Conservation (phyloP, 2,329 filamentous ascomycete genomes). For the Colletotrichum acutatum region DNA sequence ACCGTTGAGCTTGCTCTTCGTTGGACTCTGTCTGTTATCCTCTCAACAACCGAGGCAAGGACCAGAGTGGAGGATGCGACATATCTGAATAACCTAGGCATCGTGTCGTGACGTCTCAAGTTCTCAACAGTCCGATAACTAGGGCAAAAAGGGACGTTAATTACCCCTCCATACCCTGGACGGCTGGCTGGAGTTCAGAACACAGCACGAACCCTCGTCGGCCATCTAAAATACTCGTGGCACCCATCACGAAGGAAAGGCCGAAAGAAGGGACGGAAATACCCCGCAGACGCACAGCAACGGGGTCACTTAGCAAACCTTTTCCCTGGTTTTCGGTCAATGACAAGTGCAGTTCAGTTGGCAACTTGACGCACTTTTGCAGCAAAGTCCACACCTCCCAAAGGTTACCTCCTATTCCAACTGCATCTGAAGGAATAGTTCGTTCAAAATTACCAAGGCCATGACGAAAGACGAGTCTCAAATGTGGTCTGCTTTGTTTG, state of each 20-base stretch:
- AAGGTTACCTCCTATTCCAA: not conserved
- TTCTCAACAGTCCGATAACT: not conserved
- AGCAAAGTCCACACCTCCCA: not conserved
- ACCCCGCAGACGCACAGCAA: slow-evolving; percentile 26
- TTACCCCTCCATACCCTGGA: not conserved
- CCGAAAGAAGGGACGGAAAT: slow-evolving; percentile 29
- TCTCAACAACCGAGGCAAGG: not conserved
- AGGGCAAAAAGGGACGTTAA: not conserved
- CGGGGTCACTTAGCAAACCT: slow-evolving; percentile 18
- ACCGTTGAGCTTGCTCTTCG: not conserved
- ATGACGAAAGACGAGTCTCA: not conserved
- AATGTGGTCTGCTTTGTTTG: not conserved
- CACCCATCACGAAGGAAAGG: slow-evolving; percentile 17
- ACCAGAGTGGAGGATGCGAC: not conserved
- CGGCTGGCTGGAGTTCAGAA: too few species aligned
- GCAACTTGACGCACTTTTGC: not conserved
- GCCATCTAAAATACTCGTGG: slow-evolving; percentile 3
- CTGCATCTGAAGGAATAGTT: not conserved
- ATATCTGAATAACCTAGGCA: not conserved
- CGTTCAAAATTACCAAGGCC: not conserved
- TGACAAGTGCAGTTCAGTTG: slow-evolving; percentile 6
- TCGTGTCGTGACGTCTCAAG: not conserved
- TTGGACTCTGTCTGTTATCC: not conserved
- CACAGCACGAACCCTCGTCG: too few species aligned
- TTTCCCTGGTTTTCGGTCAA: slow-evolving; percentile 20